Evolutionary conservation across 805 yeast genomes (phyloP).

Genomic region (Candida nonsorbophila): DNA sequence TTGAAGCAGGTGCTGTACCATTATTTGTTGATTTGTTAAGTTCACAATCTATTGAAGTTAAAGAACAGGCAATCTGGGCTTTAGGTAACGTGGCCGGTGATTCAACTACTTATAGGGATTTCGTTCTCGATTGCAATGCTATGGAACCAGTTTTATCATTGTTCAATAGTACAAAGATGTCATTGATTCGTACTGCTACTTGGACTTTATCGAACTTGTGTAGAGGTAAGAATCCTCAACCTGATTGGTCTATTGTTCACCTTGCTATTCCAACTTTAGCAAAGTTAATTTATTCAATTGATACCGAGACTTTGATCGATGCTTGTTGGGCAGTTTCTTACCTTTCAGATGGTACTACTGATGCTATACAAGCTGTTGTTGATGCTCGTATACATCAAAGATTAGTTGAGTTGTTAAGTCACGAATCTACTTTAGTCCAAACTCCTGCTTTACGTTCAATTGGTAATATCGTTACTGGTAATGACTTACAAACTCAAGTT

Average conservation of each 20-base stretch:
- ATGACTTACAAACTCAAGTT: slow-evolving; percentile 91
- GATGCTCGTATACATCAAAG: slow-evolving; percentile 95
- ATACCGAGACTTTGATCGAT: slow-evolving; percentile 89
- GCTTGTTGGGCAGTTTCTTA: slow-evolving; percentile 99
- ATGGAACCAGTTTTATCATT: slow-evolving; percentile 81
- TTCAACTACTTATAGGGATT: slow-evolving; percentile 84
- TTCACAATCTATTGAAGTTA: slow-evolving; percentile 82
- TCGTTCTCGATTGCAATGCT: slow-evolving; percentile 78
- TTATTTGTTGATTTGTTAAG: slow-evolving; percentile 75
- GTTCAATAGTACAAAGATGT: slow-evolving; percentile 75
- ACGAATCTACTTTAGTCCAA: slow-evolving; percentile 81
- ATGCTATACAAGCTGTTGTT: slow-evolving; percentile 93
- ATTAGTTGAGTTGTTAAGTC: slow-evolving; percentile 83
- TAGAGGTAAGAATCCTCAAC: slow-evolving; percentile 94
- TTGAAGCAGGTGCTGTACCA: slow-evolving; percentile 92
- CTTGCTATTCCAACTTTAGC: slow-evolving; percentile 88
- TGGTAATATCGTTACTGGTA: slow-evolving; percentile 97
- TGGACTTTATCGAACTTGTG: slow-evolving; percentile 97
- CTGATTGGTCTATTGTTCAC: slow-evolving; percentile 86
- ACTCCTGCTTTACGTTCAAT: slow-evolving; percentile 97
- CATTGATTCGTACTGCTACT: slow-evolving; percentile 93
- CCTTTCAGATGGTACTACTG: slow-evolving; percentile 86
- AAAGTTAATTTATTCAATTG: slow-evolving; percentile 83
- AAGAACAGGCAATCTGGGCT: slow-evolving; percentile 99
- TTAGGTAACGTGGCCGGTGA: slow-evolving; percentile 99